A percentile compares a stretch with the other conserved stretches of the same genome.
Conservation (phyloP, 2,329 filamentous ascomycete genomes). For the Elsinoe australis region DNA sequence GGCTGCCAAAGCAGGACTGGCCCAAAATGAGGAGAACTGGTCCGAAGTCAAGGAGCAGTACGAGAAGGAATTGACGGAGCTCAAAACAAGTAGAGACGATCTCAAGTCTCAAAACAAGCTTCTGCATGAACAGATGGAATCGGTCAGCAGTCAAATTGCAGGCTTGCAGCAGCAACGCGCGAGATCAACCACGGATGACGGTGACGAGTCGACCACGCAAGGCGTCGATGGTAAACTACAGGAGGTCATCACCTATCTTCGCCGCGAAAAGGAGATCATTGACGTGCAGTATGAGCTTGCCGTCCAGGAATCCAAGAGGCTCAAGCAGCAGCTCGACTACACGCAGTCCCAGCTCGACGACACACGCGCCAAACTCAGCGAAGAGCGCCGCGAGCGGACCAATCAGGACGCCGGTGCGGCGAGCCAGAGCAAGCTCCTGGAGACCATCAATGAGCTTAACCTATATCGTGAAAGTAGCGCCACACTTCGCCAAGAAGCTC, state of each 20-base stretch:
- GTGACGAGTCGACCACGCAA: slow-evolving; percentile 43
- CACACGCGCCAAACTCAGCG: slow-evolving; percentile 76
- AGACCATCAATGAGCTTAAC: slow-evolving; percentile 92
- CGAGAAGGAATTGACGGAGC: slow-evolving; percentile 73
- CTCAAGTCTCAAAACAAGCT: slow-evolving; percentile 82
- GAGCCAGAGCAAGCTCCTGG: slow-evolving; percentile 83
- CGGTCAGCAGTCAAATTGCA: slow-evolving; percentile 67
- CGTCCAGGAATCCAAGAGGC: slow-evolving; percentile 74
- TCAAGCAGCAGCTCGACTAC: slow-evolving; percentile 86
- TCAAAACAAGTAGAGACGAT: slow-evolving; percentile 73
- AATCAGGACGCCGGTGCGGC: slow-evolving; percentile 66
- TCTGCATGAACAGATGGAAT: slow-evolving; percentile 81
- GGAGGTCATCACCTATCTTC: slow-evolving; percentile 83
- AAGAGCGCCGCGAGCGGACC: slow-evolving; percentile 70
- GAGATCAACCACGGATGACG: slow-evolving; percentile 43
- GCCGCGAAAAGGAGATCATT: slow-evolving; percentile 93
- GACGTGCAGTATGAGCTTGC: slow-evolving; percentile 94
- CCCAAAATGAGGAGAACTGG: slow-evolving; percentile 82
- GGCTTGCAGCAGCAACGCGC: slow-evolving; percentile 70
- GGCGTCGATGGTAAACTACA: slow-evolving; percentile 67
- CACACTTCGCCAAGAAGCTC: slow-evolving; percentile 78
- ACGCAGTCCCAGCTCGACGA: slow-evolving; percentile 83
- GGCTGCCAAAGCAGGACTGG: slow-evolving; percentile 68
- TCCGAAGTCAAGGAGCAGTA: slow-evolving; percentile 70
- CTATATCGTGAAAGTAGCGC: slow-evolving; percentile 91